Evolutionary conservation across 2,329 filamentous ascomycete genomes (phyloP), one percentile per base, ranked within the genome.

Genomic region (Chaetomiaceae sp.): DNA sequence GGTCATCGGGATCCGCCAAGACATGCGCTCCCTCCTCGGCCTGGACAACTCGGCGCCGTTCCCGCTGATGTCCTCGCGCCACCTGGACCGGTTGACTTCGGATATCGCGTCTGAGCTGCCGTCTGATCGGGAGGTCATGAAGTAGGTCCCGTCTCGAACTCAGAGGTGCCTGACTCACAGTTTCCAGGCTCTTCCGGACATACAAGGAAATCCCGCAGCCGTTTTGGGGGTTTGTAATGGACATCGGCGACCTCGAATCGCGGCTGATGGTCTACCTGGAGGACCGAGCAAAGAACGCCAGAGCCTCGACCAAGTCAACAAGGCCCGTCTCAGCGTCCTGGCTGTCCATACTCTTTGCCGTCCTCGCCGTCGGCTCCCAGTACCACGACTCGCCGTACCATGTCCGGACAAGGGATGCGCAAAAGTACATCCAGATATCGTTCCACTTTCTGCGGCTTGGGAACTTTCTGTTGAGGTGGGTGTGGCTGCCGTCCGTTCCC

Each of bases 121-220:
- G 2, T 83, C 82, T 0, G 82, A 85, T 60, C 71, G 82, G 33
- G 83, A 86, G 65, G 81, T 86, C 12, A 80, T 85, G 74, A 85
- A 84, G 82, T 85, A 66, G 59, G 79, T 29, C 8, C 38, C n/a
- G 49, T 9, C 27, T 36, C 22, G 19, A 47, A 39, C 31, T 19
- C 6, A 12, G 19, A 17, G 6, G 29, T 0, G 23, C 17, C 11
- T 9, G 22, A 23, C 53, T 51, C 22, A 58, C 51, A 3, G 6
- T 14, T 19, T 8, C 47, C 54, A 85, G 82, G 62, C 71, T 84
- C 6, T 85, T 86, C 63, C 77, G 80, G 40, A 81, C 82, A 2
- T 86, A 85, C 69, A 85, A 85, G 65, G 81, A 85, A 63, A 82
- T 84, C 22, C 79, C 83, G 1, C 83, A 86, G 45, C 81, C 81